Conservation (phyloP, 2,329 filamentous ascomycete genomes). For the Hypoxylon sp. region DNA sequence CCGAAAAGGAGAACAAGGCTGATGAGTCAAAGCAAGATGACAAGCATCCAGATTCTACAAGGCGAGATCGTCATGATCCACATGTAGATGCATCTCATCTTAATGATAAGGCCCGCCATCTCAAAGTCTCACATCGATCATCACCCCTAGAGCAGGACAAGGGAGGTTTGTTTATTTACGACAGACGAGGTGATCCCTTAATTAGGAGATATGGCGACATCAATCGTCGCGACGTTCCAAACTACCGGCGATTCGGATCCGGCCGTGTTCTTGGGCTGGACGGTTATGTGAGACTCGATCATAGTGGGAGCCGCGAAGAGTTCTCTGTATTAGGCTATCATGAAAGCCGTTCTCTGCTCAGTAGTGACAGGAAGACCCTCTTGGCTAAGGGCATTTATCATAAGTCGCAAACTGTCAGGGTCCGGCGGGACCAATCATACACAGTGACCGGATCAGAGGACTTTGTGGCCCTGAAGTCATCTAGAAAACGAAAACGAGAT, state of each 20-base stretch:
- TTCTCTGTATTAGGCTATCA: slow-evolving; percentile 63
- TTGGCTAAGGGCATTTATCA: slow-evolving; percentile 57
- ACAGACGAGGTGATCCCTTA: slow-evolving; percentile 81
- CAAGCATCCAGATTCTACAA: slow-evolving; percentile 16
- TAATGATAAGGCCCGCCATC: slow-evolving; percentile 9
- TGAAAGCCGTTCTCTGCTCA: slow-evolving; percentile 57
- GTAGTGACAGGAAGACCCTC: slow-evolving; percentile 62
- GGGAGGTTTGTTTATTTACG: slow-evolving; percentile 67
- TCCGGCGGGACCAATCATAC: slow-evolving; percentile 52
- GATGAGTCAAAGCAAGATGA: slow-evolving; percentile 27
- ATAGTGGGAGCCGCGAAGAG: slow-evolving; percentile 68
- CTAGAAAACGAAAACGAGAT: slow-evolving; percentile 59
- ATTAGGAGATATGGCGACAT: slow-evolving; percentile 80
- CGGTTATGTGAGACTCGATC: slow-evolving; percentile 73
- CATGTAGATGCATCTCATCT: slow-evolving; percentile 24
- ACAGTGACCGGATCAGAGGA: slow-evolving; percentile 54
- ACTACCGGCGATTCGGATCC: slow-evolving; percentile 75
- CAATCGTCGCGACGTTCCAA: slow-evolving; percentile 77
- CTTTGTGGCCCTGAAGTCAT: slow-evolving; percentile 61
- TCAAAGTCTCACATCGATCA: slow-evolving; percentile 30
- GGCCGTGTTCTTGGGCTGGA: slow-evolving; percentile 78
- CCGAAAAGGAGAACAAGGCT: slow-evolving; percentile 30
- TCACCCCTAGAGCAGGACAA: slow-evolving; percentile 20
- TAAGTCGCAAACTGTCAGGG: slow-evolving; percentile 56
- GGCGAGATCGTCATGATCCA: slow-evolving; percentile 16